Percentiles rank a stretch among this genome's conserved stretches.
These are phyloP conservation scores for Arabidopsis thaliana DNA, from an alignment of 345 rosid genomes.

Conservation along the genomic window DNA sequence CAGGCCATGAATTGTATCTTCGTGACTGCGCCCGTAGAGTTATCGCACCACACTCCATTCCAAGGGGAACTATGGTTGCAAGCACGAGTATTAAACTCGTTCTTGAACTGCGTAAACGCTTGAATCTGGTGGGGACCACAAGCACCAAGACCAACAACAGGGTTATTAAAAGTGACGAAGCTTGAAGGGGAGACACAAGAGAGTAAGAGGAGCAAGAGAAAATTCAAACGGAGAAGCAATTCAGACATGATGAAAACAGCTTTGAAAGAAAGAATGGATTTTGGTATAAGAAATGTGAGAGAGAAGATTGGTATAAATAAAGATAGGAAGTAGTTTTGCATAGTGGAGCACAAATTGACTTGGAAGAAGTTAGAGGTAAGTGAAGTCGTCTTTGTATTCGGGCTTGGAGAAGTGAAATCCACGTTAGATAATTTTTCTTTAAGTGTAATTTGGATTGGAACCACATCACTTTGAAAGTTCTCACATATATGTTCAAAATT, in stretches of 20 bases:
- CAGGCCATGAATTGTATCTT: not conserved
- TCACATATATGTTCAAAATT: too few species aligned
- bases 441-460: not conserved
- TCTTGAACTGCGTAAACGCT: conserved; percentile 15
- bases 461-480: too few species aligned
- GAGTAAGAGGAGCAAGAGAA: not conserved
- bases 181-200: conserved; percentile 1
- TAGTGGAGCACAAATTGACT: not conserved
- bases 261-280: not conserved
- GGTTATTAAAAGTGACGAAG: not conserved
- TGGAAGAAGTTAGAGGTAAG: too few species aligned
- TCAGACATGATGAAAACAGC: not conserved
- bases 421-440: not conserved
- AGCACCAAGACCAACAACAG: not conserved
- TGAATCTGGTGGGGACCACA: conserved; percentile 1
- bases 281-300: not conserved
- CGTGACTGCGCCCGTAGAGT: not conserved
- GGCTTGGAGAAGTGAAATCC: too few species aligned
- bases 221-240: not conserved
- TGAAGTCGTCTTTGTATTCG: not conserved
- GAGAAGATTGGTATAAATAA: not conserved
- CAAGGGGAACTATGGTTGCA: not conserved
- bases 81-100: conserved; percentile 8
- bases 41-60: conserved; percentile 7
- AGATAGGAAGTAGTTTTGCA: not conserved